A percentile compares a stretch with the other conserved stretches of the same genome.
These are phyloP conservation scores for Adenanthera pavonina DNA, from an alignment of 306 rosid genomes.

Conservation along the genomic window DNA sequence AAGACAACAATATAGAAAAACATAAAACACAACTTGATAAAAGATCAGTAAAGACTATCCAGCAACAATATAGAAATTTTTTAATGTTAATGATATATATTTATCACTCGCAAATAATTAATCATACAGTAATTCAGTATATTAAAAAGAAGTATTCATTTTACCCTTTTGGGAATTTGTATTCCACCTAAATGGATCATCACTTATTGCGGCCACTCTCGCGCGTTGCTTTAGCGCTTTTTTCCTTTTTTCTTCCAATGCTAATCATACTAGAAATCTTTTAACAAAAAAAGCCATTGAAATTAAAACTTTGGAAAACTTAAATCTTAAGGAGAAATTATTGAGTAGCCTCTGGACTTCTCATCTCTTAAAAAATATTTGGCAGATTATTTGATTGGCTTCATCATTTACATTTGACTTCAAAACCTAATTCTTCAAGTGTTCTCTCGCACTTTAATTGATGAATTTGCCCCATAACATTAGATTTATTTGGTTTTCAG, in stretches of 20 bases:
- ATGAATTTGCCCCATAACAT: neutral
- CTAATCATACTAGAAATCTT: neutral
- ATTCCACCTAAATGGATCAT: neutral
- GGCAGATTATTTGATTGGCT: neutral
- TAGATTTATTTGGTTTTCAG: too few species aligned
- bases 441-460: neutral
- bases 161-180: too few species aligned
- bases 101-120: too few species aligned
- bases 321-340: conserved; percentile 2
- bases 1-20: too few species aligned
- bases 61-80: too few species aligned
- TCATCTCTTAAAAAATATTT: neutral
- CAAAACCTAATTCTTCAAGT: neutral
- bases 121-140: too few species aligned
- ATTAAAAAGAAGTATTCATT: too few species aligned
- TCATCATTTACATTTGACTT: neutral
- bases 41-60: too few species aligned
- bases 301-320: neutral
- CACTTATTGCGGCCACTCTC: neutral
- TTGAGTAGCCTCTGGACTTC: neutral
- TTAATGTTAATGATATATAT: too few species aligned
- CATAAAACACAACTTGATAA: too few species aligned
- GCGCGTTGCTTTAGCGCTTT: neutral
- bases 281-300: neutral
- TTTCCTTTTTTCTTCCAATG: neutral